Evolutionary conservation across 306 rosid species (phyloP), one percentile per base, ranked within the genome.

Genomic region (Cucurbita argyrosperma): DNA sequence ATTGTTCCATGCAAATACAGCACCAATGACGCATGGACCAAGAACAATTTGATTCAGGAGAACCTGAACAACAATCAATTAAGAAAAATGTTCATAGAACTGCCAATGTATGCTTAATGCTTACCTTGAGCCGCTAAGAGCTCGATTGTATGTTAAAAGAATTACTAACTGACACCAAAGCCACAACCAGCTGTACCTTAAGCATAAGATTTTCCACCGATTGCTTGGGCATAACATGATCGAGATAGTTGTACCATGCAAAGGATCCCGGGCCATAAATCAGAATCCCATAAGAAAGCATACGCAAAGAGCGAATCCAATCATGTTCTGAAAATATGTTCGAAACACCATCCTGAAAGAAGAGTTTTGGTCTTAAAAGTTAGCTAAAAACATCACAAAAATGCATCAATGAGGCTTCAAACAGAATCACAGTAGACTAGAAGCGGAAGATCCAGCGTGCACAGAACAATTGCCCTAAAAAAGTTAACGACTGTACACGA

Each of bases 231-330:
- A 91, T 72, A 64, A 43, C 55, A 68, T 60, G 86, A 70, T 94
- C 99, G 74, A 94, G 96, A 75, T 19, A 86, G 80, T 85, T 87
- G 85, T 94, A 94, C 99, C 99, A 94, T 40, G 89, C 90, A 85
- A 85, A 90, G 63, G 99, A 90, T 62, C 99, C 97, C 26, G 99
- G 99, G 19, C 99, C 99, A 71, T 94, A 91, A 39, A 86, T 23
- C 72, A 94, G 88, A 84, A 91, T 83, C 63, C 99, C 99, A 77
- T 94, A 94, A 55, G 99, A 90, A 80, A 88, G 70, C 96, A 94
- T 94, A 76, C 97, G 84, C 67, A 94, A 76, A 59, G 97, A 85
- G 69, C 97, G 96, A 40, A 91, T 80, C 95, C 96, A 94, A 76
- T 90, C 97, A 76, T 94, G 96, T 74, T 88, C 86, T 6, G 85